Percentiles rank a stretch among this genome's conserved stretches.
These are phyloP conservation scores for Stygiomarasmius scandens DNA, from an alignment of 1,284 basidiomycete species.

Conservation along the genomic window DNA sequence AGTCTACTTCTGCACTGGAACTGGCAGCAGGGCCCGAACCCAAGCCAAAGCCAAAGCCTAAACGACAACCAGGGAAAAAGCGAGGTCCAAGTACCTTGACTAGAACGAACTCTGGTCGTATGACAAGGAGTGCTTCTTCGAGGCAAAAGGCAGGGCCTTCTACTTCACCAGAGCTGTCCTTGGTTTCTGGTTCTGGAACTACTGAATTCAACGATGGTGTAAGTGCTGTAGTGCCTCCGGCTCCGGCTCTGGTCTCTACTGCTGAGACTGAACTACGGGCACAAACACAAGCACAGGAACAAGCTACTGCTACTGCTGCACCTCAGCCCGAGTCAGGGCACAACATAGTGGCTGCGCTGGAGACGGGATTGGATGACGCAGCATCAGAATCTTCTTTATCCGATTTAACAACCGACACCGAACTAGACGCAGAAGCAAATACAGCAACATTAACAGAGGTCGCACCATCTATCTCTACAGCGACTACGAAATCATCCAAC, in stretches of 20 bases:
- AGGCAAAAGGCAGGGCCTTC: constrained; percentile 21
- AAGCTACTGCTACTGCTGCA: not conserved
- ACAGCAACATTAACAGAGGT: no score
- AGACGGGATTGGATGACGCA: not conserved
- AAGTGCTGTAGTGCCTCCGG: no score
- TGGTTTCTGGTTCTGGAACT: no score
- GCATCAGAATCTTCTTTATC: constrained; percentile 12
- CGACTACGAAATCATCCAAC: constrained; percentile 5
- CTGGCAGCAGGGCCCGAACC: no score
- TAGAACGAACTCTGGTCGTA: constrained; percentile 25
- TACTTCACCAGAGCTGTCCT: no score
- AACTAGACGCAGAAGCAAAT: no score
- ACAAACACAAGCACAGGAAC: no score
- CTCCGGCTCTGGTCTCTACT: no score
- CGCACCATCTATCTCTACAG: not conserved
- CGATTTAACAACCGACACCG: constrained; percentile 4
- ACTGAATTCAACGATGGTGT: no score
- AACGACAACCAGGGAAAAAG: constrained; percentile 25
- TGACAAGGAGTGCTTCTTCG: constrained; percentile 34
- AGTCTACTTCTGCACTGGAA: not conserved
- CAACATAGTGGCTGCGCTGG: no score
- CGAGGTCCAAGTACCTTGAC: constrained; percentile 21
- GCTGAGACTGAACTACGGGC: no score
- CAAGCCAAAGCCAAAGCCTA: constrained; percentile 13
- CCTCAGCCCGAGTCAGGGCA: no score